Evolutionary conservation across 306 rosid genomes (phyloP).

Genomic region (Astragalus membranaceus): DNA sequence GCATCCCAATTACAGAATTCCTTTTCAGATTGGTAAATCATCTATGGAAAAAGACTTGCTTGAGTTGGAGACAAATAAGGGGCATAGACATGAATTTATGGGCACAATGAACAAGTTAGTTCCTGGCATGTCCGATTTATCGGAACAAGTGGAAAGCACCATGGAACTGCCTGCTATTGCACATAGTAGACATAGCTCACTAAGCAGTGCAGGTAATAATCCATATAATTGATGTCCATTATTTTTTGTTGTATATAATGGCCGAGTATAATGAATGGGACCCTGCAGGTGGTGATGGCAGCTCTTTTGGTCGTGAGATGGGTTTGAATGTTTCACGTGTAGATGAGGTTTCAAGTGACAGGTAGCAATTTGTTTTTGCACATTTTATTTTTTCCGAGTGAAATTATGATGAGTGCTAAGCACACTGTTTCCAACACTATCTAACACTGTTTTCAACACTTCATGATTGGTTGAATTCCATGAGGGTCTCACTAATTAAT

Average conservation of each 20-base stretch:
- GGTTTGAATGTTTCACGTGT: constrained; percentile 43
- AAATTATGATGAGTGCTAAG: no score
- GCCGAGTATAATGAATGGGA: constrained; percentile 3
- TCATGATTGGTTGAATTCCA: no score
- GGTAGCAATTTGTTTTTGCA: constrained; percentile 26
- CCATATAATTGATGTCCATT: neutral
- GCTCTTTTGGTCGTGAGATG: constrained; percentile 40
- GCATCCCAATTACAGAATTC: constrained; percentile 39
- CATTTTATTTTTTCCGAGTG: neutral
- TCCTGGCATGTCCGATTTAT: constrained; percentile 39
- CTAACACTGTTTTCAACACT: no score
- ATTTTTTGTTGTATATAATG: constrained; percentile 1
- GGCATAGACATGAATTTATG: constrained; percentile 37
- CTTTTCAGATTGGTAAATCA: constrained; percentile 35
- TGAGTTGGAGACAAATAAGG: constrained; percentile 43
- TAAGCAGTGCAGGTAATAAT: constrained; percentile 54
- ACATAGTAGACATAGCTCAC: constrained; percentile 61
- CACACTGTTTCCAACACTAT: no score
- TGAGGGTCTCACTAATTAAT: no score
- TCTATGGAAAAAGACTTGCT: constrained; percentile 36
- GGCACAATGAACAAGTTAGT: constrained; percentile 29
- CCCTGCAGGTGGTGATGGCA: constrained; percentile 57
- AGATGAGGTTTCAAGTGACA: constrained; percentile 51
- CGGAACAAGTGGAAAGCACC: constrained; percentile 38
- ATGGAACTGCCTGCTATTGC: constrained; percentile 40